Percentiles rank a stretch among this genome's conserved stretches.
phyloP scores from a whole-genome alignment of 768 basidiomycete species.

The Leccinum sublutescens region DNA sequence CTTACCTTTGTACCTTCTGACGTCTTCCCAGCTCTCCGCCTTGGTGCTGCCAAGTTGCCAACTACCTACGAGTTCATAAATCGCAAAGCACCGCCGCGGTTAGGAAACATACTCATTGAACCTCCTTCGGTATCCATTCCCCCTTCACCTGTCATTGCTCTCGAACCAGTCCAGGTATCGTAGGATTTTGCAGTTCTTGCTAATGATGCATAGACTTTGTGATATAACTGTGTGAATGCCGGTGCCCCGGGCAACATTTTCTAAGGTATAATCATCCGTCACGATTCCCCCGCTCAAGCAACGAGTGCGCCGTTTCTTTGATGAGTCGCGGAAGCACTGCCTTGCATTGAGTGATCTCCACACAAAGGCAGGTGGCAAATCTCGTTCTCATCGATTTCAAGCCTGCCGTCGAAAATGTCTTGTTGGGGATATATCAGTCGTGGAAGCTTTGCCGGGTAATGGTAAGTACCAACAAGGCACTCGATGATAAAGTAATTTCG shows the following conservation, averaged over 20 bases:
- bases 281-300: too few species aligned
- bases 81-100: conserved; percentile 62
- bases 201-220: conserved; percentile 8
- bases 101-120: conserved; percentile 64
- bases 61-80: conserved; percentile 86
- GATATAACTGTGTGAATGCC: neutral
- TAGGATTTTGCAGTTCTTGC: conserved; percentile 3
- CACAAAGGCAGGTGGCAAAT: neutral
- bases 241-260: too few species aligned
- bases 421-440: neutral
- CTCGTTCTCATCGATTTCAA: neutral
- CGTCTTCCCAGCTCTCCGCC: conserved; percentile 63
- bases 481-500: neutral
- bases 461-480: neutral
- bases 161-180: conserved; percentile 9
- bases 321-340: neutral
- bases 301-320: neutral
- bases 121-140: conserved; percentile 24
- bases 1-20: neutral
- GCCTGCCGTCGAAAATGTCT: neutral
- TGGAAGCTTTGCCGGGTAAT: neutral
- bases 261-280: neutral
- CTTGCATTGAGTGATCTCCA: neutral
- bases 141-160: conserved; percentile 13
- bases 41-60: conserved; percentile 86